phyloP scores from a whole-genome alignment of 164 flowering plant genomes.

The Berberis vulgaris region DNA sequence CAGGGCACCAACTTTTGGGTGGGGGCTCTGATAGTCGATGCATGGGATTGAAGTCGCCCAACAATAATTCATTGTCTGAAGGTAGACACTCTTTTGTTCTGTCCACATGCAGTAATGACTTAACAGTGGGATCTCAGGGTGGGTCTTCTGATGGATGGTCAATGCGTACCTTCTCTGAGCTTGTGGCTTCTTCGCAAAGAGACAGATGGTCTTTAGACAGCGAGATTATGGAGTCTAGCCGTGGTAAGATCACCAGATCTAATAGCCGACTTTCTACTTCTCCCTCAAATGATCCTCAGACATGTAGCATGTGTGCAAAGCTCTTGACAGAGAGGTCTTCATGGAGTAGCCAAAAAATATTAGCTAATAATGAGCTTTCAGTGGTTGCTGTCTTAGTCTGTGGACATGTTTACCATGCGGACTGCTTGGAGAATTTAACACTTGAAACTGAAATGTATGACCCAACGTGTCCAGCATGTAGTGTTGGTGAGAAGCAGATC shows the following conservation, averaged over 20 bases:
- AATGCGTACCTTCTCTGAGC: constrained; percentile 70
- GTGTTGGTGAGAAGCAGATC: constrained; percentile 50
- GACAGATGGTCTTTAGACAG: constrained; percentile 92
- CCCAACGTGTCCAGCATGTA: constrained; percentile 76
- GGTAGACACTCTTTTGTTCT: constrained; percentile 50
- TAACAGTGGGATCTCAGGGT: constrained; percentile 46
- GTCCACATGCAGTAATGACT: constrained; percentile 47
- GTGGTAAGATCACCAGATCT: constrained; percentile 43
- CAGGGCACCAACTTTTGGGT: constrained; percentile 51
- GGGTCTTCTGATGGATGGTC: constrained; percentile 93
- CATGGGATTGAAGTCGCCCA: constrained; percentile 47
- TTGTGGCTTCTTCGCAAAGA: constrained; percentile 63
- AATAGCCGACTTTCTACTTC: constrained; percentile 47
- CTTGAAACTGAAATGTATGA: constrained; percentile 54
- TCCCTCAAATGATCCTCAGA: constrained; percentile 47
- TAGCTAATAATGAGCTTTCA: constrained; percentile 39
- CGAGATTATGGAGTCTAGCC: constrained; percentile 38
- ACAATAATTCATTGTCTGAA: constrained; percentile 48
- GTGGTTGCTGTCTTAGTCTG: constrained; percentile 72
- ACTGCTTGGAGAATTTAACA: constrained; percentile 74
- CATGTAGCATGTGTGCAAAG: constrained; percentile 72
- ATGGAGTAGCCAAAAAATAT: constrained; percentile 38
- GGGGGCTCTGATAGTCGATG: constrained; percentile 58
- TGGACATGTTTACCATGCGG: constrained; percentile 90
- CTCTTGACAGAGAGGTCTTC: constrained; percentile 54